Base-by-base conservation (phyloP, 1,284 basidiomycete genomes). In the Heliocybe sulcata region DNA sequence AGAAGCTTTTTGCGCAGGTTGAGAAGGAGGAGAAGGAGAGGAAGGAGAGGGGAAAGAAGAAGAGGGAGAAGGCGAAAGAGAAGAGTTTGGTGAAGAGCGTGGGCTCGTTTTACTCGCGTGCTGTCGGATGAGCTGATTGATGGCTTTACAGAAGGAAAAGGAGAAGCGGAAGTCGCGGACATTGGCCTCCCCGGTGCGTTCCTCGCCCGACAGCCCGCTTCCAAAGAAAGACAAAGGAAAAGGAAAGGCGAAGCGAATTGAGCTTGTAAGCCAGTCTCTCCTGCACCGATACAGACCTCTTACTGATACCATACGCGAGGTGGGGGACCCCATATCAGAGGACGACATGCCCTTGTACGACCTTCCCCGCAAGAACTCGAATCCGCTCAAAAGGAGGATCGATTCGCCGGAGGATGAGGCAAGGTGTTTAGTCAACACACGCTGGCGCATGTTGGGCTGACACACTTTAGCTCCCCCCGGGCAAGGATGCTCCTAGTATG, bases 1-100 rank as follows among this genome's bases (percentile, higher is more conserved):
- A 70, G 58, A 64, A 62, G 45, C 75, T 65, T 55, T 85, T 81
- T 60, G 64, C 65, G 10, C 65, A 12, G 22, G n/a, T 11, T 57
- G 54, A 54, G 66, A 58, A 59, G 58, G 58, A n/a, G 61, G 66
- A 59, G 63, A 63, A 62, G 62, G 66, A 50, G 58, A n/a, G 35
- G 25, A 56, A 56, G 55, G 51, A 31, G 12, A 31, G 54, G 23
- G 51, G 55, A 29, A 54, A 55, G 60, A 60, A 67, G 56, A 64
- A 60, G 51, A 52, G 57, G 38, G n/a, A 42, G 38, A 42, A 42
- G 16, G 38, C 6, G 8, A 42, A 3, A n/a, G 16, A 16, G 16
- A 42, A 42, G 38, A 42, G 19, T 6, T 16, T 16, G 4, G 38
- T 42, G 38, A 42, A 20, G 12, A 20, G 16, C 16, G 38, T 20